These are phyloP conservation scores for Trichoderma guizhouense DNA, from an alignment of 2,329 filamentous ascomycete genomes.

Conservation along the genomic window DNA sequence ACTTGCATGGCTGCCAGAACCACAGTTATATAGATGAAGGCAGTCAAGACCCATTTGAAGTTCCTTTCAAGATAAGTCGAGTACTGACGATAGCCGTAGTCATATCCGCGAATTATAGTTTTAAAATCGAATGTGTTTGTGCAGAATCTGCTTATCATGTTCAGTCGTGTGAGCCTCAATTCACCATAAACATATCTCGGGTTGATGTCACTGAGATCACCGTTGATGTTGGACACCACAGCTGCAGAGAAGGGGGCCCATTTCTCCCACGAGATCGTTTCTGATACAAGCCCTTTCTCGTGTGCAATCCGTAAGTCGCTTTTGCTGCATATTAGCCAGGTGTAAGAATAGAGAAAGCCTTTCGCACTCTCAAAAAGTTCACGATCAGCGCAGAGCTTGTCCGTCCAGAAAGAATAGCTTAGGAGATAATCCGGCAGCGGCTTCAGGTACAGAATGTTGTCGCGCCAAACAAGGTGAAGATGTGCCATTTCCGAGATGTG, in stretches of 20 bases:
- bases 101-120: background rate
- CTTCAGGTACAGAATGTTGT: constrained; percentile 2
- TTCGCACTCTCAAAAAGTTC: background rate
- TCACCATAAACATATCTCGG: constrained; percentile 3
- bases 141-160: background rate
- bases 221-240: background rate
- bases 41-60: constrained; percentile 37
- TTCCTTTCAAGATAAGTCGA: constrained; percentile 30
- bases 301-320: constrained; percentile 3
- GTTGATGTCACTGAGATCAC: background rate
- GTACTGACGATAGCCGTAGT: constrained; percentile 4
- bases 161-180: background rate
- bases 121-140: background rate
- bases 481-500: constrained; percentile 1
- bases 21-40: constrained; percentile 41
- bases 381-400: background rate
- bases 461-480: constrained; percentile 8
- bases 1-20: constrained; percentile 48
- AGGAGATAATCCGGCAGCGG: constrained; percentile 5
- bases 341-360: constrained; percentile 9
- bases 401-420: background rate
- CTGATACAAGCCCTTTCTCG: background rate
- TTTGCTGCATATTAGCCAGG: constrained; percentile 3
- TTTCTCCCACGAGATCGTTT: background rate
- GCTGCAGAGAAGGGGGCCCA: constrained; percentile 6